A percentile compares a stretch with the other conserved stretches of the same genome.
phyloP scores from a whole-genome alignment of 2,329 filamentous ascomycete species.

The Hymenoscyphus occultus region DNA sequence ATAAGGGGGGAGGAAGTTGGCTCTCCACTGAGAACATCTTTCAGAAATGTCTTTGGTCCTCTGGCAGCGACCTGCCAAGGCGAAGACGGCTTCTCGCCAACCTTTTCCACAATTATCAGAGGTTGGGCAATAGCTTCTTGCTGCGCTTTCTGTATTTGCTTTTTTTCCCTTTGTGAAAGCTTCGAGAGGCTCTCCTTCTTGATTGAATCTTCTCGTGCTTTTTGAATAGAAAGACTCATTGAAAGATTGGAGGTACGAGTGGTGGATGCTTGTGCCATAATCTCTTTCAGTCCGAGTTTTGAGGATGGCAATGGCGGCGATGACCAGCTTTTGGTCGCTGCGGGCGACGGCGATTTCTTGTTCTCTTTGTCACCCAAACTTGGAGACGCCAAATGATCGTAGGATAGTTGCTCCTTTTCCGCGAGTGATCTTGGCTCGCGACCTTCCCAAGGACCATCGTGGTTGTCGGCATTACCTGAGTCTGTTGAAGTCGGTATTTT shows the following conservation, averaged over 20 bases:
- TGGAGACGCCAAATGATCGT: not conserved
- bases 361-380: not conserved
- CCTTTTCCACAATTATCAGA: conserved; percentile 47
- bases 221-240: conserved; percentile 52
- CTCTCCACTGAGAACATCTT: conserved; percentile 46
- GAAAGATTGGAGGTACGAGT: conserved; percentile 50
- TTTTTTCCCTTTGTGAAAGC: conserved; percentile 91
- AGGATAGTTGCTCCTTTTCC: conserved; percentile 15
- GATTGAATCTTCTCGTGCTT: conserved; percentile 33
- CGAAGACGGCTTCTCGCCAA: conserved; percentile 41
- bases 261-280: conserved; percentile 68
- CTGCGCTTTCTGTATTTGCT: conserved; percentile 61
- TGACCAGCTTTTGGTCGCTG: conserved; percentile 32
- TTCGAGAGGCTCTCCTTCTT: conserved; percentile 50
- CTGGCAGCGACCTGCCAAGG: conserved; percentile 65
- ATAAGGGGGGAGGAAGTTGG: conserved; percentile 30
- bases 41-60: conserved; percentile 49
- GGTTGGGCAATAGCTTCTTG: conserved; percentile 39
- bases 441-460: conserved; percentile 18
- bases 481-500: not conserved
- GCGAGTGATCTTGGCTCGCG: conserved; percentile 12
- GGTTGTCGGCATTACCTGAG: not conserved
- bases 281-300: conserved; percentile 65
- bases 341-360: not conserved
- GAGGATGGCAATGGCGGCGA: conserved; percentile 31